These are phyloP conservation scores for Ilyonectria mors-panacis DNA, from an alignment of 2,329 filamentous ascomycete genomes.

Conservation along the genomic window DNA sequence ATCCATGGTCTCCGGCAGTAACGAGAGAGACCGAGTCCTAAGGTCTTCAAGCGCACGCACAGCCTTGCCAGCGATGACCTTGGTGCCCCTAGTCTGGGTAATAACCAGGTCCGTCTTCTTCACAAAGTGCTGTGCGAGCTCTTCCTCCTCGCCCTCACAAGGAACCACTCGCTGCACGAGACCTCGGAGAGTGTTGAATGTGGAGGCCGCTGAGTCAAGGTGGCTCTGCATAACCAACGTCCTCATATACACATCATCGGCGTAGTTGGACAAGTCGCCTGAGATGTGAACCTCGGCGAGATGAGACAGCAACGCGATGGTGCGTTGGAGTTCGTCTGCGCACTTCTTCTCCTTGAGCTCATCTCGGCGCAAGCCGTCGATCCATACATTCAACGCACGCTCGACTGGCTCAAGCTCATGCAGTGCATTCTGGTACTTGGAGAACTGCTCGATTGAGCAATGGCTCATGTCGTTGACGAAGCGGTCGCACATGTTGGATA, in stretches of 20 bases:
- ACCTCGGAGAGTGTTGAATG: conserved; percentile 73
- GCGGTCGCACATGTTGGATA: conserved; percentile 85
- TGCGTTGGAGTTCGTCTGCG: conserved; percentile 84
- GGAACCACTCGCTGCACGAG: conserved; percentile 79
- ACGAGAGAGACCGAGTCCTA: conserved; percentile 80
- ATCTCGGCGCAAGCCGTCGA: conserved; percentile 86
- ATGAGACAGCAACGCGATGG: conserved; percentile 89
- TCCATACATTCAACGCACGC: conserved; percentile 87
- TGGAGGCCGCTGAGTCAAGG: conserved; percentile 82
- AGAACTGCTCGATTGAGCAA: conserved; percentile 85
- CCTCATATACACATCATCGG: conserved; percentile 85
- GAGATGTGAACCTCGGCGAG: conserved; percentile 85
- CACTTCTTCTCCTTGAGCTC: conserved; percentile 90
- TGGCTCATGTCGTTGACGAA: conserved; percentile 86
- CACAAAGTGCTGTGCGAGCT: conserved; percentile 76
- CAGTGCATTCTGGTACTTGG: conserved; percentile 82
- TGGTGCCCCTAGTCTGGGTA: conserved; percentile 83
- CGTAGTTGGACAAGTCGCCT: conserved; percentile 78
- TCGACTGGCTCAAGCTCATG: conserved; percentile 95
- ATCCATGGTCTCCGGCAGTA: conserved; percentile 76
- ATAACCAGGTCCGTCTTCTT: conserved; percentile 81
- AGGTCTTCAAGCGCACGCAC: conserved; percentile 84
- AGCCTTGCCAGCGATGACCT: conserved; percentile 86
- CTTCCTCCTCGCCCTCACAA: conserved; percentile 68
- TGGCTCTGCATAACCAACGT: conserved; percentile 83